A percentile compares a stretch with the other conserved stretches of the same genome.
phyloP scores from a whole-genome alignment of 2,329 filamentous ascomycete genomes.

The Mycosphaerella arachidis region DNA sequence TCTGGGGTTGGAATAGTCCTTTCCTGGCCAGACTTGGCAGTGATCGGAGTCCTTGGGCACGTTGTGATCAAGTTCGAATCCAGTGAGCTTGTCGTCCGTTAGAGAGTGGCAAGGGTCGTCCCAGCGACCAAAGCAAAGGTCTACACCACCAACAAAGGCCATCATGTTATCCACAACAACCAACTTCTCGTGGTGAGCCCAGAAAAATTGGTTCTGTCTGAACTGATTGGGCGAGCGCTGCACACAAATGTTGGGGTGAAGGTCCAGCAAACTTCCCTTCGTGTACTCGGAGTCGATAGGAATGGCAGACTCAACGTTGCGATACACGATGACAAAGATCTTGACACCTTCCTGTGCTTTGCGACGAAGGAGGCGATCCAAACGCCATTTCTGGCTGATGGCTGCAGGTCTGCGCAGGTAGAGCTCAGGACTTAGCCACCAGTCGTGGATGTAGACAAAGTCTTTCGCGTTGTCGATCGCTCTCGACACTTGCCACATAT shows the following conservation, averaged over 20 bases:
- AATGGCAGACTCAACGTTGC: constrained; percentile 94
- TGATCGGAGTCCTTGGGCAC: constrained; percentile 84
- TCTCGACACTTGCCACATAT: constrained; percentile 99
- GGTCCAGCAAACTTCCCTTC: constrained; percentile 89
- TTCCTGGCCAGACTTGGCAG: constrained; percentile 93
- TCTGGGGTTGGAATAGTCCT: constrained; percentile 95
- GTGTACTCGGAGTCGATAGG: constrained; percentile 98
- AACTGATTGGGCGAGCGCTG: constrained; percentile 96
- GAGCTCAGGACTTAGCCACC: constrained; percentile 95
- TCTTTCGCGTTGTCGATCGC: constrained; percentile 96
- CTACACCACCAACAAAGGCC: constrained; percentile 91
- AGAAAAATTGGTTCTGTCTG: constrained; percentile 99
- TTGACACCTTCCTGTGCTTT: constrained; percentile 96
- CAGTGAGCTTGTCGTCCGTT: constrained; percentile 89
- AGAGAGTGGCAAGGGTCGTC: constrained; percentile 90
- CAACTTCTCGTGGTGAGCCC: constrained; percentile 98
- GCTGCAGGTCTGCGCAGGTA: constrained; percentile 91
- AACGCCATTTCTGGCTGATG: constrained; percentile 96
- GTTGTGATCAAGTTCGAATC: constrained; percentile 72
- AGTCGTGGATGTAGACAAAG: constrained; percentile 98
- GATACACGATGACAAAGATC: constrained; percentile 94
- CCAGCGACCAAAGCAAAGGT: constrained; percentile 96
- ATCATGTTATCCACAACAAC: constrained; percentile 94
- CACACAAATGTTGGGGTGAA: constrained; percentile 94
- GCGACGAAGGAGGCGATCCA: constrained; percentile 85